Base-by-base conservation (phyloP, 805 yeast species). In the Kodamaea fukazawae region DNA sequence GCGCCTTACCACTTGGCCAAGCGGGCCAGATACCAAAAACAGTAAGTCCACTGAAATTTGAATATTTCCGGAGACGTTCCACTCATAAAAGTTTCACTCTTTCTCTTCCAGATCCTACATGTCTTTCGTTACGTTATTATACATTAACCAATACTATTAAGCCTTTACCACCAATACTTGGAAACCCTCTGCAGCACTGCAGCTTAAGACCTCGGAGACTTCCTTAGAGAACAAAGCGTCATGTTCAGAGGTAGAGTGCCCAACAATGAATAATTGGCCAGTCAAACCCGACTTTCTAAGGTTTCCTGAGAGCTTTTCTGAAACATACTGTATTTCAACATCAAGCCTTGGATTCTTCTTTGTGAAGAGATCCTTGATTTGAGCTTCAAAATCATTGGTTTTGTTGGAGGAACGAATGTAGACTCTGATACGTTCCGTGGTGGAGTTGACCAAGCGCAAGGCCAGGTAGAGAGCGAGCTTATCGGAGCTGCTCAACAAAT, bases 1-100 rank as follows among this genome's bases (percentile, higher is more conserved):
- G 73, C 66, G 74, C 74, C 74, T 68, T 68, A 67, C 73, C 74
- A 68, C 73, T 68, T 65, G 74, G 74, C 74, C 74, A 68, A 67
- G 67, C 66, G 70, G 72, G 73, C 73, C 17, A 28, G 36, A 34
- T 26, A 16, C 10, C 3, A 12, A 32, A 18, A 35, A 37, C 7
- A 22, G 10, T 29, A 29, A 38, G 16, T 26, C n/a, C 12, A 26
- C 12, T 6, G 12, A 26, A 12, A 4, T 26, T 7, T 29, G 15
- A 29, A 15, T 13, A 12, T 29, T 13, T 9, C 23, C 23, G 23
- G 23, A 20, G 23, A n/a, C n/a, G n/a, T n/a, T n/a, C n/a, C n/a
- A n/a, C n/a, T n/a, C n/a, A n/a, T n/a, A n/a, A n/a, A n/a, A n/a
- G n/a, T n/a, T n/a, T n/a, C n/a, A n/a, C n/a, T n/a, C n/a, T n/a